These are phyloP conservation scores for Naganishia randhawae DNA, from an alignment of 768 basidiomycete genomes.

Conservation along the genomic window DNA sequence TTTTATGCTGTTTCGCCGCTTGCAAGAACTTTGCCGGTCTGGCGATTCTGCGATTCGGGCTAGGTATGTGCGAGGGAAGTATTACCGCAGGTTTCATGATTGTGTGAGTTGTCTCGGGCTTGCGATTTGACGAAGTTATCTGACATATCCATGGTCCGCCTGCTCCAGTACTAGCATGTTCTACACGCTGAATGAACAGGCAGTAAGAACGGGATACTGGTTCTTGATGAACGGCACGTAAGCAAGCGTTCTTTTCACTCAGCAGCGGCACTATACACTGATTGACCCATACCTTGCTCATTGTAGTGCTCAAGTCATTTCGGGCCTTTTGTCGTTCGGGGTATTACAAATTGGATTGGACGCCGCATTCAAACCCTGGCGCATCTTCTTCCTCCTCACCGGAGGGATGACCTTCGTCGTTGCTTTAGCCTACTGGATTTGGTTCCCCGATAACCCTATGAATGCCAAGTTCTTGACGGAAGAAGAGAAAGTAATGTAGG, in stretches of 20 bases:
- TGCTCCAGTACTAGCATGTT: conserved; percentile 29
- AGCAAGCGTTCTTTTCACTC: background rate
- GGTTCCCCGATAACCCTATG: conserved; percentile 37
- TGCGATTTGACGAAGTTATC: background rate
- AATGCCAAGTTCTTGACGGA: conserved; percentile 38
- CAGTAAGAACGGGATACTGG: conserved; percentile 33
- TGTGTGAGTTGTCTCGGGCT: background rate
- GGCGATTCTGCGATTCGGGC: conserved; percentile 25
- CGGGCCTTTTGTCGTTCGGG: conserved; percentile 36
- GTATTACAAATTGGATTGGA: conserved; percentile 34
- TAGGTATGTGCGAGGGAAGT: conserved; percentile 36
- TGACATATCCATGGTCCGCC: background rate
- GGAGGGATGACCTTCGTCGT: conserved; percentile 37
- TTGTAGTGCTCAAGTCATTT: conserved; percentile 35
- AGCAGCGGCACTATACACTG: background rate
- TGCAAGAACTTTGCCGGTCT: conserved; percentile 40
- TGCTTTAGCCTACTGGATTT: conserved; percentile 35
- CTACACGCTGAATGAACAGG: conserved; percentile 37
- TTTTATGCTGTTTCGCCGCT: conserved; percentile 38
- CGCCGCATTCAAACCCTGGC: conserved; percentile 34
- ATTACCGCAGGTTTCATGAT: conserved; percentile 42
- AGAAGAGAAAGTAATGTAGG: conserved; percentile 35
- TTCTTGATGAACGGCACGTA: conserved; percentile 35
- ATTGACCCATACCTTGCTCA: background rate
- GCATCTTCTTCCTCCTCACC: conserved; percentile 37